Evolutionary conservation across 148 eudicot species (phyloP).

Genomic region (Camellia lanceoleosa): DNA sequence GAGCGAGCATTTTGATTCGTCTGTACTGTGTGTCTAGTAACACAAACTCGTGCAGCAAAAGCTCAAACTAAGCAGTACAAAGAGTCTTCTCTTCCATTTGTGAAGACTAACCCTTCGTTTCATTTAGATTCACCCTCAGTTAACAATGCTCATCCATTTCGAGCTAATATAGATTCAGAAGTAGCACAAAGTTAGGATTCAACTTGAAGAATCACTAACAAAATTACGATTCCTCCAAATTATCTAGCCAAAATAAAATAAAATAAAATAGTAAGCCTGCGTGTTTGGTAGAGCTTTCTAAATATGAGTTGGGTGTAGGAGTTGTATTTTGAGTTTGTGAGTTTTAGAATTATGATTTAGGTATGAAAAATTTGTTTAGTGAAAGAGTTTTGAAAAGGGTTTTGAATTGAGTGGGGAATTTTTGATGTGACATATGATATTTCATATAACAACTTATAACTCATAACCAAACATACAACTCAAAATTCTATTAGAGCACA

Average conservation of each 20-base stretch:
- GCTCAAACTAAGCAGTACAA: slow-evolving; percentile 33
- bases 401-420: too few species aligned
- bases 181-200: neutral
- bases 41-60: slow-evolving; percentile 54
- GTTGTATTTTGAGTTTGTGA: too few species aligned
- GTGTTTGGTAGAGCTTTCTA: too few species aligned
- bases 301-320: too few species aligned
- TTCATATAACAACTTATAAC: too few species aligned
- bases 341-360: too few species aligned
- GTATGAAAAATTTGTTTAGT: too few species aligned
- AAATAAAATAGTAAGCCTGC: neutral
- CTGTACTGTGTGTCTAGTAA: slow-evolving; percentile 39
- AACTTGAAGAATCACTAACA: neutral
- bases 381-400: too few species aligned
- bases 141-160: slow-evolving; percentile 4
- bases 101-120: slow-evolving; percentile 48
- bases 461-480: too few species aligned
- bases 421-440: too few species aligned
- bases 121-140: slow-evolving; percentile 26
- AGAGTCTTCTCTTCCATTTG: slow-evolving; percentile 47
- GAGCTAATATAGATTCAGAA: neutral
- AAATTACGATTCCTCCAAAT: neutral
- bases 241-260: neutral
- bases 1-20: slow-evolving; percentile 24
- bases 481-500: too few species aligned